Conservation (phyloP, 345 rosid genomes). For the Eucalyptus shirleyi region DNA sequence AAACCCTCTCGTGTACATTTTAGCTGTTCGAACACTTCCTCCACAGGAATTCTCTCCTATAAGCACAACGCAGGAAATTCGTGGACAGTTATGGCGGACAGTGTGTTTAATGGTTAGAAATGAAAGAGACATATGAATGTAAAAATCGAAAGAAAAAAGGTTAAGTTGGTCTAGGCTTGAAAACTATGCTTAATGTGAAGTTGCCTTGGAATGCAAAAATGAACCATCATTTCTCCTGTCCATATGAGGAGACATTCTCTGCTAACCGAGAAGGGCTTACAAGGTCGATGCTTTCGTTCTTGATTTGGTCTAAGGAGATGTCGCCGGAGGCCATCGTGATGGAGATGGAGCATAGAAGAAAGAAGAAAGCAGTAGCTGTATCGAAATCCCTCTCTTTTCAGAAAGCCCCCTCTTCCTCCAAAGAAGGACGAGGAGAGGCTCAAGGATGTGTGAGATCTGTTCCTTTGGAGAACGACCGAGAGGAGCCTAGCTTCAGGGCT, state of each 20-base stretch:
- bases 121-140: background rate
- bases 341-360: background rate
- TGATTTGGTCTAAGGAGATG: background rate
- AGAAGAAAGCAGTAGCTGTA: background rate
- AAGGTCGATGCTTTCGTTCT: slow-evolving; percentile 1
- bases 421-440: background rate
- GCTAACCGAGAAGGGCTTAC: background rate
- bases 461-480: background rate
- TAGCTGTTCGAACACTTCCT: slow-evolving; percentile 4
- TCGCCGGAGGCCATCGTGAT: background rate
- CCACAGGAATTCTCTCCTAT: slow-evolving; percentile 1
- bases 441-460: background rate
- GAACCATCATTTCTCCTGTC: background rate
- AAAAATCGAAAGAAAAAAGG: background rate
- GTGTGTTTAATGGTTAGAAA: background rate
- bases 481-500: background rate
- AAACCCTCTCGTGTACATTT: slow-evolving; percentile 1
- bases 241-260: background rate
- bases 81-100: background rate
- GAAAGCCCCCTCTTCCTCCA: background rate
- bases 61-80: background rate
- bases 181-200: background rate
- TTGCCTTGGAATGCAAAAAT: background rate
- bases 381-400: background rate
- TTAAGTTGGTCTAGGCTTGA: background rate